Evolutionary conservation across 2,329 filamentous ascomycete genomes (phyloP).

Genomic region (Exophiala mesophila): DNA sequence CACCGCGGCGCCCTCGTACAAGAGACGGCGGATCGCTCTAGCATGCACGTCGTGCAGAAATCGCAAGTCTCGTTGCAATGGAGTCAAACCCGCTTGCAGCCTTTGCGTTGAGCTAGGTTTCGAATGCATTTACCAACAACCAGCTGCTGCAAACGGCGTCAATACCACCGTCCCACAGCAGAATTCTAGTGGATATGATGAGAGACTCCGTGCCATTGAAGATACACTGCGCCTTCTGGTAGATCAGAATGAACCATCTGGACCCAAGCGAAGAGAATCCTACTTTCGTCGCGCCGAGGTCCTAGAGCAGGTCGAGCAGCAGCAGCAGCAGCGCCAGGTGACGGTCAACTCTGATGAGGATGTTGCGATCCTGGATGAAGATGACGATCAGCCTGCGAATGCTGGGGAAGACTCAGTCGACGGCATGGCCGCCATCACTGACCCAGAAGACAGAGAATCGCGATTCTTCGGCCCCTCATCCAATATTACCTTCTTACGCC

Average conservation of each 20-base stretch:
- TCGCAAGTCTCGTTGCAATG: slow-evolving; percentile 41
- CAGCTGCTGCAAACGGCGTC: slow-evolving; percentile 11
- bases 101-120: slow-evolving; percentile 39
- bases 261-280: neutral
- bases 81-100: slow-evolving; percentile 40
- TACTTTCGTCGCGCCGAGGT: neutral
- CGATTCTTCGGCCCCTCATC: slow-evolving; percentile 34
- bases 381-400: slow-evolving; percentile 10
- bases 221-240: slow-evolving; percentile 18
- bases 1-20: slow-evolving; percentile 24
- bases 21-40: slow-evolving; percentile 36
- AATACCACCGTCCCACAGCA: neutral
- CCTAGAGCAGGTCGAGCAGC: neutral
- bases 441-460: slow-evolving; percentile 35
- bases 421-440: slow-evolving; percentile 34
- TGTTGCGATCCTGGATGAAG: slow-evolving; percentile 18
- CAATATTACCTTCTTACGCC: slow-evolving; percentile 18
- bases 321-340: neutral
- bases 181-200: slow-evolving; percentile 11
- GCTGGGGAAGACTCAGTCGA: slow-evolving; percentile 30
- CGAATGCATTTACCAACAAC: slow-evolving; percentile 39
- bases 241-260: neutral
- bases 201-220: slow-evolving; percentile 20
- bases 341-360: slow-evolving; percentile 11
- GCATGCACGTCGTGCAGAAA: slow-evolving; percentile 38